Conservation (phyloP, 139 green algal genomes). For the Deuterostichococcus epilithicus region DNA sequence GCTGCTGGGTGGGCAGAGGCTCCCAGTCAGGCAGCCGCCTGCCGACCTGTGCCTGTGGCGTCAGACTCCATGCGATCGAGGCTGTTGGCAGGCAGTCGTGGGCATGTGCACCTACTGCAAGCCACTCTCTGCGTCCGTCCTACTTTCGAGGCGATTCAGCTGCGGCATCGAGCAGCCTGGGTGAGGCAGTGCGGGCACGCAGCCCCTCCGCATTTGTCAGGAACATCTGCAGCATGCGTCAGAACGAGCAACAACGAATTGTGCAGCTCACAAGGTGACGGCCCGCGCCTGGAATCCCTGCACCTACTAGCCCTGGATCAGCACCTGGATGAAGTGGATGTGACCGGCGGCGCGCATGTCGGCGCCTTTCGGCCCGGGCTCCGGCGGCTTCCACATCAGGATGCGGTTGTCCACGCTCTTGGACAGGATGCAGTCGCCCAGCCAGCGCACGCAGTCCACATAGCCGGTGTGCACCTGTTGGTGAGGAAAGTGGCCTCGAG, state of each 20-base stretch:
- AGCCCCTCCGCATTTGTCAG: too few species aligned
- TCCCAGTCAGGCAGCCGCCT: not conserved
- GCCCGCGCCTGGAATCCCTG: not conserved
- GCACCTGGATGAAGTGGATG: slow-evolving; percentile 6
- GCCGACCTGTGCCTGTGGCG: too few species aligned
- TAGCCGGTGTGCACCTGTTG: slow-evolving; percentile 75
- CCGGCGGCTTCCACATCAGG: slow-evolving; percentile 35
- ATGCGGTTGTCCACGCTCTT: slow-evolving; percentile 65
- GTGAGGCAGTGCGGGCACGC: not conserved
- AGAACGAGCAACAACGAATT: not conserved
- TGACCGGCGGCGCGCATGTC: slow-evolving; percentile 1
- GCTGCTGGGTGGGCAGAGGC: not conserved
- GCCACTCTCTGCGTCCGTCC: too few species aligned
- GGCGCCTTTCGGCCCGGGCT: not conserved
- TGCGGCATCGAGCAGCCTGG: too few species aligned
- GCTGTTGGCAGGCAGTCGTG: too few species aligned
- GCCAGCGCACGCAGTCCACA: slow-evolving; percentile 78
- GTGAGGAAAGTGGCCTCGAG: too few species aligned
- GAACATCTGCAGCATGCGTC: not conserved
- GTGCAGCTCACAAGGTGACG: not conserved
- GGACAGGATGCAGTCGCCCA: slow-evolving; percentile 66
- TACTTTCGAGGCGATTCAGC: too few species aligned
- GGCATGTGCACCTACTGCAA: too few species aligned
- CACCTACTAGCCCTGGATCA: not conserved
- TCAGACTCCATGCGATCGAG: too few species aligned